A percentile compares a stretch with the other conserved stretches of the same genome.
phyloP scores from a whole-genome alignment of 306 rosid genomes.

The Sindora glabra region DNA sequence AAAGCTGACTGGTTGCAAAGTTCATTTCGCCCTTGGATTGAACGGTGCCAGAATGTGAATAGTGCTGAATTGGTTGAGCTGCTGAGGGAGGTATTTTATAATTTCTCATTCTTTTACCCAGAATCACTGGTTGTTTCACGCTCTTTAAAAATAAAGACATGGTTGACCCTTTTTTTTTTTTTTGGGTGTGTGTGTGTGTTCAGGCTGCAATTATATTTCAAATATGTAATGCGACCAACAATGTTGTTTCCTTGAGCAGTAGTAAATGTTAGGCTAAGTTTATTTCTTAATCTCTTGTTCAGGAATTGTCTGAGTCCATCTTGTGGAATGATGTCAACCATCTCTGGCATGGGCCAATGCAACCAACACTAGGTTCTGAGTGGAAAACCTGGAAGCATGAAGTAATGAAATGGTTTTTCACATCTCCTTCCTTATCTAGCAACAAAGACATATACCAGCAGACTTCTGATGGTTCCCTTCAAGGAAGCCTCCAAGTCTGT shows the following conservation, averaged over 20 bases:
- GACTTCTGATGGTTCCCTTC: constrained; percentile 38
- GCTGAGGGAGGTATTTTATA: constrained; percentile 76
- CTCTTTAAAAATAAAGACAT: no score
- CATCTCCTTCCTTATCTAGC: constrained; percentile 42
- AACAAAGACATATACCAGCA: constrained; percentile 42
- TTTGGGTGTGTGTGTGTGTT: neutral
- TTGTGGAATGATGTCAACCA: constrained; percentile 72
- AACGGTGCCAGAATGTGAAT: constrained; percentile 56
- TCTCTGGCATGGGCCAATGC: constrained; percentile 51
- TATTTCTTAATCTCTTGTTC: constrained; percentile 23
- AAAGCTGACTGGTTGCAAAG: constrained; percentile 63
- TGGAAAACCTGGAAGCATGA: constrained; percentile 99
- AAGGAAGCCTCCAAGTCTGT: constrained; percentile 55
- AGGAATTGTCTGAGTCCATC: constrained; percentile 84
- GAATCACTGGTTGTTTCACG: no score
- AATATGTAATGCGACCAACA: constrained; percentile 12
- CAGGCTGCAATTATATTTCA: neutral
- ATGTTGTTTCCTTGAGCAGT: neutral
- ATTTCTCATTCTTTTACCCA: no score
- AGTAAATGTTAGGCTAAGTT: constrained; percentile 18
- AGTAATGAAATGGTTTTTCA: constrained; percentile 75
- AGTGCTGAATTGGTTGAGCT: constrained; percentile 76
- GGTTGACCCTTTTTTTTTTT: no score
- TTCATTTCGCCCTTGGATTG: constrained; percentile 66
- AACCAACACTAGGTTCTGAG: constrained; percentile 68